Evolutionary conservation across 148 eudicot genomes (phyloP).

Genomic region (Bassia scoparia): DNA sequence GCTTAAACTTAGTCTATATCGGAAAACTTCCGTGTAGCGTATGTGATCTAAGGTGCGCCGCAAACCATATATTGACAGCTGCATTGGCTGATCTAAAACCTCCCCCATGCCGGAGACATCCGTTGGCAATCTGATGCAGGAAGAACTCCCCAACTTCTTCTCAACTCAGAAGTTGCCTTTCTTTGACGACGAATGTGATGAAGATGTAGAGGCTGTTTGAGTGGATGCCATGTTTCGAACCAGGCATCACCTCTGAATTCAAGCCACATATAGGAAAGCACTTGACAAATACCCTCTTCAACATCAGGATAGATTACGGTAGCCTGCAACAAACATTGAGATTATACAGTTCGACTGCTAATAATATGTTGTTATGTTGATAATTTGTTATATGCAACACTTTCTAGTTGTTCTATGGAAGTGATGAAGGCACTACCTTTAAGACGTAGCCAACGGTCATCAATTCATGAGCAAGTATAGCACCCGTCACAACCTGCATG

Average conservation of each 20-base stretch:
- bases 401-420: too few relatives aligned
- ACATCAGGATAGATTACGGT: slow-evolving; percentile 75
- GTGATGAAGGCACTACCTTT: slow-evolving; percentile 47
- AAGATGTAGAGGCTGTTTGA: slow-evolving; percentile 41
- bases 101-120: slow-evolving; percentile 93
- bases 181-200: slow-evolving; percentile 58
- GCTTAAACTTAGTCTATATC: slow-evolving; percentile 25
- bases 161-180: slow-evolving; percentile 86
- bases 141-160: slow-evolving; percentile 82
- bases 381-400: too few relatives aligned
- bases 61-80: slow-evolving; percentile 85
- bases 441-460: slow-evolving; percentile 99
- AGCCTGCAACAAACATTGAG: too few relatives aligned
- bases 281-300: slow-evolving; percentile 97
- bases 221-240: slow-evolving; percentile 54
- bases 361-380: too few relatives aligned
- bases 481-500: slow-evolving; percentile 86
- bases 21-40: slow-evolving; percentile 75
- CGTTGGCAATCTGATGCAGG: slow-evolving; percentile 84
- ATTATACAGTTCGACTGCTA: too few relatives aligned
- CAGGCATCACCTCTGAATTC: slow-evolving; percentile 86
- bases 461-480: slow-evolving; percentile 93
- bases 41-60: slow-evolving; percentile 78
- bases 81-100: slow-evolving; percentile 86
- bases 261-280: slow-evolving; percentile 94